A percentile compares a stretch with the other conserved stretches of the same genome.
Evolutionary conservation across 306 rosid species (phyloP).

Genomic region (Malus sylvestris): DNA sequence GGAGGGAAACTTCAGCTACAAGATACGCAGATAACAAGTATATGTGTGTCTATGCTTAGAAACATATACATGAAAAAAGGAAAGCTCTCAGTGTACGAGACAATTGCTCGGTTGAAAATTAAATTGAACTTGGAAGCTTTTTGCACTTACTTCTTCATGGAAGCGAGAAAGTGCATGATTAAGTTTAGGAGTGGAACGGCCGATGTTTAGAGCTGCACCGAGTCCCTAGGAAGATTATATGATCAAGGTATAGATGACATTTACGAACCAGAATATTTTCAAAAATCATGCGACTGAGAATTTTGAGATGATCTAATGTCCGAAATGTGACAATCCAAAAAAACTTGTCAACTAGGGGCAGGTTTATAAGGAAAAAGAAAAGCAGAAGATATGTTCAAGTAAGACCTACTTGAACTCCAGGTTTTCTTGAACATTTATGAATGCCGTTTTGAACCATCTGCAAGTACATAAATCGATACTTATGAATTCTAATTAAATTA

Average conservation of each 20-base stretch:
- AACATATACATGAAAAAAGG: too few species aligned
- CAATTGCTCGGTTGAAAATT: neutral
- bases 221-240: constrained; percentile 22
- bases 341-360: neutral
- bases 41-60: neutral
- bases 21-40: neutral
- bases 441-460: constrained; percentile 82
- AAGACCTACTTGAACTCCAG: constrained; percentile 21
- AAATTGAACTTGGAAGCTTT: constrained; percentile 16
- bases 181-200: constrained; percentile 8
- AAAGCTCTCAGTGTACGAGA: neutral
- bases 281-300: neutral
- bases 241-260: constrained; percentile 6
- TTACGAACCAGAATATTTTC: neutral
- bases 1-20: neutral
- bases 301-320: neutral
- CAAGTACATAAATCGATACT: constrained; percentile 17
- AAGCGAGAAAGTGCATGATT: neutral
- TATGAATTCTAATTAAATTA: neutral
- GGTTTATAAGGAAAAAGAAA: neutral
- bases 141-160: constrained; percentile 35
- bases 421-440: constrained; percentile 53
- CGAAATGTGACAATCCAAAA: neutral
- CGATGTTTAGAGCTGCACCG: constrained; percentile 8
- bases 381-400: neutral